A percentile compares a stretch with the other conserved stretches of the same genome.
phyloP scores from a whole-genome alignment of 1,284 basidiomycete species.

The Naganishia albida region DNA sequence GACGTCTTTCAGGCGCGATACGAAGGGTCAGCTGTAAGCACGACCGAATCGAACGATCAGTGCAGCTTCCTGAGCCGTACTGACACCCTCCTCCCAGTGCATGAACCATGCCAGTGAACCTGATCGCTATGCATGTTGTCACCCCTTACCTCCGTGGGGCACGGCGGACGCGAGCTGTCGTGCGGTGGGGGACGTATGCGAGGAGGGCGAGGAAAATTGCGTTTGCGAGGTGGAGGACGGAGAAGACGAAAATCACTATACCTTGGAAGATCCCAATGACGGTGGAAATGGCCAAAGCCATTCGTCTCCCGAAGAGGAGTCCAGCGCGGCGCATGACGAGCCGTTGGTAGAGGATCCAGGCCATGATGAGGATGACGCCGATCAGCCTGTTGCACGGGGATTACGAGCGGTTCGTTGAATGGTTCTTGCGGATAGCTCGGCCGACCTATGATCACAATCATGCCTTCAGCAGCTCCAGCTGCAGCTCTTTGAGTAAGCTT shows the following conservation, averaged over 20 bases:
- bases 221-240: conserved; percentile 9
- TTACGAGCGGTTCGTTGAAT: background rate
- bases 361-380: background rate
- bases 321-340: too few relatives aligned
- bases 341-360: too few relatives aligned
- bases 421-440: too few relatives aligned
- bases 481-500: too few relatives aligned
- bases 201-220: conserved; percentile 22
- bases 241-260: background rate
- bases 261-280: too few relatives aligned
- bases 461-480: too few relatives aligned
- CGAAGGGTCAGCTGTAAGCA: conserved; percentile 20
- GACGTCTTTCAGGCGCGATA: conserved; percentile 20
- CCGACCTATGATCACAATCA: too few relatives aligned
- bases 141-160: conserved; percentile 9
- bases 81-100: background rate
- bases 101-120: conserved; percentile 15
- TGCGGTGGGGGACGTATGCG: conserved; percentile 13
- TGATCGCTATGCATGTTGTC: conserved; percentile 18
- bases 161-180: conserved; percentile 6
- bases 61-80: background rate
- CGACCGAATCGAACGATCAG: too few relatives aligned
- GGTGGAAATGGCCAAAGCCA: too few relatives aligned
- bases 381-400: background rate
- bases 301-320: too few relatives aligned